Conservation (phyloP, 2,329 filamentous ascomycete genomes). For the Cercospora janseana region DNA sequence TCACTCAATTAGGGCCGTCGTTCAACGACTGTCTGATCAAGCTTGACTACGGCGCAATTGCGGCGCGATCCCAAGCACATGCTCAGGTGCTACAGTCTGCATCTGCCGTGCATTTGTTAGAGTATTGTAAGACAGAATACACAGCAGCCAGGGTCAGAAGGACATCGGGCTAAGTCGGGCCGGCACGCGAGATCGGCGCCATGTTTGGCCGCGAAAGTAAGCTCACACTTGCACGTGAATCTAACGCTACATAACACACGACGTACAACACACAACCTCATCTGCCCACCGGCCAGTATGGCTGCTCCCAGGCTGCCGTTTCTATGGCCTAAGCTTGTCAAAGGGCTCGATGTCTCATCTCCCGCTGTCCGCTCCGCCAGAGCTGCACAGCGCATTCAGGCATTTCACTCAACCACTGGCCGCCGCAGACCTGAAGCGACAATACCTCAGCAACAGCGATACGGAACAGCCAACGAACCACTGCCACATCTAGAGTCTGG, state of each 20-base stretch:
- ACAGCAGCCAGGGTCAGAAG: too few relatives aligned
- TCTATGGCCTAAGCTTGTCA: slow-evolving; percentile 48
- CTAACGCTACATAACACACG: too few relatives aligned
- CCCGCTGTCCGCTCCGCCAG: slow-evolving; percentile 28
- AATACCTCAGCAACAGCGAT: slow-evolving; percentile 39
- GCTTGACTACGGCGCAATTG: too few relatives aligned
- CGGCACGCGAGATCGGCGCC: slow-evolving; percentile 5
- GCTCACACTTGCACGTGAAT: slow-evolving; percentile 6
- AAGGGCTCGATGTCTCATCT: slow-evolving; percentile 31
- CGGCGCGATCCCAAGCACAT: too few relatives aligned
- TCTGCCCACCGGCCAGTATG: slow-evolving; percentile 34
- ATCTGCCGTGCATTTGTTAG: too few relatives aligned
- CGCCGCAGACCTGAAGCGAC: slow-evolving; percentile 34
- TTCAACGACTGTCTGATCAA: too few relatives aligned
- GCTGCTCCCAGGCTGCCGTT: slow-evolving; percentile 47
- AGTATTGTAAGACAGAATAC: too few relatives aligned
- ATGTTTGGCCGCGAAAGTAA: slow-evolving; percentile 1
- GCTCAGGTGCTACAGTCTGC: too few relatives aligned
- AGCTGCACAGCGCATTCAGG: slow-evolving; percentile 30
- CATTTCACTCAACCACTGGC: slow-evolving; percentile 37
- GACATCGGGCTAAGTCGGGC: neutral
- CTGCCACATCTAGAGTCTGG: slow-evolving; percentile 39
- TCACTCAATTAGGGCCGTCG: too few relatives aligned
- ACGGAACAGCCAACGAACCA: slow-evolving; percentile 51
- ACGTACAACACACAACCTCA: neutral